Percentiles rank a stretch among this genome's conserved stretches.
Conservation (phyloP, 805 yeast species). For the Saccharomycopsis vini region DNA sequence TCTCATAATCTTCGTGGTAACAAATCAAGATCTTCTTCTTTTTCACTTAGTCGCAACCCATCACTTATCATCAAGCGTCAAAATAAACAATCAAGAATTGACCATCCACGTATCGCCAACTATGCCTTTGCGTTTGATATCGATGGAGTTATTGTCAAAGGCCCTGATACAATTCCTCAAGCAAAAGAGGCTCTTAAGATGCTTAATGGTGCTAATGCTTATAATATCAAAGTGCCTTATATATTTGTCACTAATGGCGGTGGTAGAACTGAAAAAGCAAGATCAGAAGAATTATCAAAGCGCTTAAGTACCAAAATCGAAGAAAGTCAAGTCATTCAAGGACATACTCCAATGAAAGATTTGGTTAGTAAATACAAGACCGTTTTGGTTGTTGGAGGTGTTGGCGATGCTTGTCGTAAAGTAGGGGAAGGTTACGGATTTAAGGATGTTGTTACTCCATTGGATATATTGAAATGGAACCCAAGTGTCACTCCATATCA, state of each 20-base stretch:
- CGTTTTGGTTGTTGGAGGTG: slow-evolving; percentile 83
- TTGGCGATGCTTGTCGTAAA: slow-evolving; percentile 72
- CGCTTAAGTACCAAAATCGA: slow-evolving; percentile 53
- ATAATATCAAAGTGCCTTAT: slow-evolving; percentile 73
- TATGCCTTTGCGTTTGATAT: slow-evolving; percentile 90
- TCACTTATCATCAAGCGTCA: slow-evolving; percentile 31
- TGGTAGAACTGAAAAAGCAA: slow-evolving; percentile 68
- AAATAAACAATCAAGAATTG: slow-evolving; percentile 45
- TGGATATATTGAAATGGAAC: slow-evolving; percentile 77
- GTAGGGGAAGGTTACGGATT: slow-evolving; percentile 83
- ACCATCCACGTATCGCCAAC: slow-evolving; percentile 66
- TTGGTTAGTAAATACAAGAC: slow-evolving; percentile 58
- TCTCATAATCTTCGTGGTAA: neutral
- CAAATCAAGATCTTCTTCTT: slow-evolving; percentile 11
- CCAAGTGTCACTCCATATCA: slow-evolving; percentile 84
- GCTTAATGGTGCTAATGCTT: slow-evolving; percentile 69
- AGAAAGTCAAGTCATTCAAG: slow-evolving; percentile 79
- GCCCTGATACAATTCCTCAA: slow-evolving; percentile 76
- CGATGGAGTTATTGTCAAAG: slow-evolving; percentile 82
- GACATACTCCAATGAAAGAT: slow-evolving; percentile 90
- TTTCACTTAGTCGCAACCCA: slow-evolving; percentile 33
- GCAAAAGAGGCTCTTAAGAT: slow-evolving; percentile 64
- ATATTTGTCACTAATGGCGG: slow-evolving; percentile 89
- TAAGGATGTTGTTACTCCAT: slow-evolving; percentile 70
- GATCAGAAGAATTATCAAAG: slow-evolving; percentile 62